Evolutionary conservation across 768 basidiomycete genomes (phyloP), one percentile per base, ranked within the genome.

Genomic region (Pisolithus albus): DNA sequence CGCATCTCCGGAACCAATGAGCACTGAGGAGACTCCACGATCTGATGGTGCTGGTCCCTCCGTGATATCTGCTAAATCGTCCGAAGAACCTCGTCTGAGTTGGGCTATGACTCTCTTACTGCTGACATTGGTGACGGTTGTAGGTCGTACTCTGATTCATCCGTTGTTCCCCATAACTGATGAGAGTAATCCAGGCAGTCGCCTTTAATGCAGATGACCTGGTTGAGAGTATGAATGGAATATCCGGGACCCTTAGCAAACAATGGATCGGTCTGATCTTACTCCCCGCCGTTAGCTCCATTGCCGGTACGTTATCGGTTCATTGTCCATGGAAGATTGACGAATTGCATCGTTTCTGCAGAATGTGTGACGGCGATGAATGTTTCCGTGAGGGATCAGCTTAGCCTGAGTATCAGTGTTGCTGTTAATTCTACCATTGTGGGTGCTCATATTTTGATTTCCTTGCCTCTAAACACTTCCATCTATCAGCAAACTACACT

Each of bases 181-280:
- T 54, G 57, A 8, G 36, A 23, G 34, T 45, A 10, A 13, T 44
- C 32, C 32, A 79, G 75, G 57, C 82, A 5, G 81, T 79, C 21
- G 75, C 81, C 10, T 64, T 86, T 52, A 83, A 76, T 6, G 84
- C 85, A 9, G 85, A 86, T 59, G 81, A 75, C 68, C 73, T 97
- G 15, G 92, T 97, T 7, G 83, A 81, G 61, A 83, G 87, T 7
- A 90, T 96, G 80, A 80, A 92, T 62, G 83, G 81, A 37, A 73
- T 95, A 49, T 84, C 86, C 1, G 69, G 61, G 18, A 74, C 73
- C 4, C 80, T 98, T 55, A 85, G 81, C 61, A 88, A 88, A 56
- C 87, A 92, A 64, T 98, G 91, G 84, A 77, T 94, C 52, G 92
- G 84, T 15, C 71, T 97, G 34, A 91, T 98, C 58, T 64, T 98